These are phyloP conservation scores for Eucalyptus cloeziana DNA, from an alignment of 345 rosid species.

Conservation along the genomic window DNA sequence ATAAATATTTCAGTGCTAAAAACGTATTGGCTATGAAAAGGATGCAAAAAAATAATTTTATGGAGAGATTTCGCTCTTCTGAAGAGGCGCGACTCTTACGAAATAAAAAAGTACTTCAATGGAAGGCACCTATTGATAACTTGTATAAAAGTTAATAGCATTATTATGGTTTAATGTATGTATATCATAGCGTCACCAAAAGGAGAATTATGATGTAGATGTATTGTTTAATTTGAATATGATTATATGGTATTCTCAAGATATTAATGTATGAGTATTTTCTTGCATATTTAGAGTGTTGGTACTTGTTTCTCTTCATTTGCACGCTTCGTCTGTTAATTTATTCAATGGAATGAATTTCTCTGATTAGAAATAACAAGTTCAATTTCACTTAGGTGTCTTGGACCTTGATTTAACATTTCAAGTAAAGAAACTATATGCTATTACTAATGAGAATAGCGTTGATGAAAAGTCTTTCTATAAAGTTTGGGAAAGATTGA, in stretches of 20 bases:
- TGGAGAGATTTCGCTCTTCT: neutral
- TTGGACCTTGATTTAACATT: too few relatives aligned
- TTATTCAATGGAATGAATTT: too few relatives aligned
- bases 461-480: rapidly evolving
- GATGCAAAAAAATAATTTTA: neutral
- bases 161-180: neutral
- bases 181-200: neutral
- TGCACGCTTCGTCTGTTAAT: rapidly evolving
- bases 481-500: too few relatives aligned
- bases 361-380: rapidly evolving
- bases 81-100: rapidly evolving
- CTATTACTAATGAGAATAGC: neutral
- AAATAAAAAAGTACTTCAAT: rapidly evolving
- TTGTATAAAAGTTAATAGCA: neutral
- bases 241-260: neutral
- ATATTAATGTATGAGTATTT: too few relatives aligned
- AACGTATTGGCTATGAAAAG: neutral
- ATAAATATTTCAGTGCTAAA: neutral
- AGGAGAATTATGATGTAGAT: neutral
- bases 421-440: neutral
- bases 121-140: too few relatives aligned
- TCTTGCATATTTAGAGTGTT: rapidly evolving
- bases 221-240: too few relatives aligned
- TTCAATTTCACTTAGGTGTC: neutral
- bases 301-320: neutral